These are phyloP conservation scores for Karstenula rhodostoma DNA, from an alignment of 2,329 filamentous ascomycete genomes.

Conservation along the genomic window DNA sequence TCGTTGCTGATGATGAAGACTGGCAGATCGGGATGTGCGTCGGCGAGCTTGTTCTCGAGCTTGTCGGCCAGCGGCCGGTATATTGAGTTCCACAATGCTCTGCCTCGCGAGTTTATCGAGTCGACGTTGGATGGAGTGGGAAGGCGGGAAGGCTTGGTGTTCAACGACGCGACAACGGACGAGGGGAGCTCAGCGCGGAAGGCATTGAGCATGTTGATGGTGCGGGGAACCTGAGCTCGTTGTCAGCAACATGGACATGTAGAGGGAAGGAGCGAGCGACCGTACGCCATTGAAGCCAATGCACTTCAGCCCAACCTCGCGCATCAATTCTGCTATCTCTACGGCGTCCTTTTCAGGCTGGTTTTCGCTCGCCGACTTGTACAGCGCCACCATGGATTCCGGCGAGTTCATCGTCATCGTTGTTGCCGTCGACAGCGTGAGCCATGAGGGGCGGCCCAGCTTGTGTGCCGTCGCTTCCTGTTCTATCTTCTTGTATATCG, in stretches of 20 bases:
- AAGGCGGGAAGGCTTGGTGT: conserved; percentile 64
- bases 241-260: neutral
- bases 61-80: conserved; percentile 79
- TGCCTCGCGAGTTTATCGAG: conserved; percentile 65
- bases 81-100: conserved; percentile 75
- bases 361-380: conserved; percentile 50
- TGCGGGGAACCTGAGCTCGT: conserved; percentile 70
- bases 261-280: neutral
- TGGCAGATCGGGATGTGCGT: conserved; percentile 82
- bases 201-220: conserved; percentile 81
- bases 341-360: conserved; percentile 48
- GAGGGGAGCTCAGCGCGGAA: conserved; percentile 71
- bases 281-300: conserved; percentile 76
- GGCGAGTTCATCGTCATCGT: conserved; percentile 89
- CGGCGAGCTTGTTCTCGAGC: conserved; percentile 73
- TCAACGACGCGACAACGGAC: conserved; percentile 62
- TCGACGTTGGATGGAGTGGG: conserved; percentile 60
- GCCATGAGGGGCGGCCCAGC: conserved; percentile 47
- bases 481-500: conserved; percentile 43
- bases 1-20: conserved; percentile 79
- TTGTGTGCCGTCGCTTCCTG: conserved; percentile 39
- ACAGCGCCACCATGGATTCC: conserved; percentile 72
- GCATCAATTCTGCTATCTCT: conserved; percentile 73
- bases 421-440: conserved; percentile 67
- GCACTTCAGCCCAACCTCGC: conserved; percentile 78